Evolutionary conservation across 2,329 filamentous ascomycete genomes (phyloP).

Genomic region (Bisporella sp.): DNA sequence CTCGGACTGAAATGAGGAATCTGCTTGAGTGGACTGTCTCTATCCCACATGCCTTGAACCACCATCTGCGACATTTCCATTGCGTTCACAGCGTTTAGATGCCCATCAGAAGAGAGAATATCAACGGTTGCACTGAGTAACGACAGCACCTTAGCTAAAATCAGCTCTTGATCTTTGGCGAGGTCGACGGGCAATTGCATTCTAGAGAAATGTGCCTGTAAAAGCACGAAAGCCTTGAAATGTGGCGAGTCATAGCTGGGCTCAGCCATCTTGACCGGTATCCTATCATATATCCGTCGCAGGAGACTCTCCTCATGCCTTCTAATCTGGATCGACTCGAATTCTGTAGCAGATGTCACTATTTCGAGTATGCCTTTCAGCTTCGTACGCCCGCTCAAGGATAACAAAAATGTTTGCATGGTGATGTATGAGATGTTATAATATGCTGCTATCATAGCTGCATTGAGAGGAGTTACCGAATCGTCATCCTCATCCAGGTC

Average conservation of each 20-base stretch:
- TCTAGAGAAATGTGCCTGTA: constrained; percentile 94
- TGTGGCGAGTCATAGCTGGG: constrained; percentile 86
- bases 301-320: constrained; percentile 86
- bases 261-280: constrained; percentile 92
- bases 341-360: constrained; percentile 92
- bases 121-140: constrained; percentile 90
- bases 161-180: constrained; percentile 88
- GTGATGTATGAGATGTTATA: constrained; percentile 99
- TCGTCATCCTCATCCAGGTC: constrained; percentile 94
- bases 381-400: constrained; percentile 81
- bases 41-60: constrained; percentile 98
- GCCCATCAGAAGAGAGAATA: constrained; percentile 89
- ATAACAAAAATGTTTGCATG: constrained; percentile 97
- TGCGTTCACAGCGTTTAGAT: constrained; percentile 93
- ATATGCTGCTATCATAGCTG: constrained; percentile 96
- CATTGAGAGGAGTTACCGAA: constrained; percentile 80
- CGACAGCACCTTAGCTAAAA: constrained; percentile 77
- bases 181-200: constrained; percentile 96
- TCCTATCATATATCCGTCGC: constrained; percentile 85
- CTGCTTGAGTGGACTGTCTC: constrained; percentile 92
- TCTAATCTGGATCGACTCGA: constrained; percentile 89
- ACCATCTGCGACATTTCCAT: constrained; percentile 99
- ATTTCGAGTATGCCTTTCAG: constrained; percentile 97
- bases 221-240: constrained; percentile 95
- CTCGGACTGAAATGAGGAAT: constrained; percentile 90